Evolutionary conservation across 805 yeast genomes (phyloP), one percentile per base, ranked within the genome.

Genomic region (Candida stauntonica): DNA sequence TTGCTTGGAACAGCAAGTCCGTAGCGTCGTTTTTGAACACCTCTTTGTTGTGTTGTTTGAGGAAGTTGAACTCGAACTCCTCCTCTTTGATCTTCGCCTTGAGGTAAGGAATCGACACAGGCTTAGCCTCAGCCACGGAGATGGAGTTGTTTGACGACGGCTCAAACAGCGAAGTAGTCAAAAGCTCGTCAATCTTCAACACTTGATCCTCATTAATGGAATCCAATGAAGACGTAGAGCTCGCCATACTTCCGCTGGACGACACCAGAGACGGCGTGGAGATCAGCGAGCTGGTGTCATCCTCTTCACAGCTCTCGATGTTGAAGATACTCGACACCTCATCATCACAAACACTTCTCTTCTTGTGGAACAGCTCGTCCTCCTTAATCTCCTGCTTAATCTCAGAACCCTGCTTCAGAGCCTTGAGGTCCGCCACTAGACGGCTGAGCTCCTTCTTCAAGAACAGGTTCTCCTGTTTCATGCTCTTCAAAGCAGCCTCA

Each of bases 391-490:
- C 31, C 7, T 29, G 4, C 17, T 29, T 29, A 29, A 26, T 13
- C 2, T 17, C 26, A n/a, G 17, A 3, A 14, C 29, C 33, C 12
- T 33, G 36, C 17, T 41, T 41, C 27, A 70, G 41, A 14, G 51
- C 42, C 43, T 69, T 70, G 50, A 70, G 55, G 44, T 67, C 71
- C 9, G 68, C 58, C 4, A 71, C 75, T 7, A 71, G 54, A 39
- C 62, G 66, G 11, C 71, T 66, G 6, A 71, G 65, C 45, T 71
- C 71, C 26, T 63, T 44, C 51, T 70, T 71, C 29, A 71, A 47
- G 31, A 57, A 57, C 43, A 66, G 63, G 46, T 71, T 71, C 42
- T 71, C 76, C 43, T 68, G 68, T 40, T 67, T 68, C 34, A 70
- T 64, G 33, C 62, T 62, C 33, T 62, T 41, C n/a, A 71, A 60